These are phyloP conservation scores for Lasiodiplodia sp. DNA, from an alignment of 2,329 filamentous ascomycete genomes.

Conservation along the genomic window DNA sequence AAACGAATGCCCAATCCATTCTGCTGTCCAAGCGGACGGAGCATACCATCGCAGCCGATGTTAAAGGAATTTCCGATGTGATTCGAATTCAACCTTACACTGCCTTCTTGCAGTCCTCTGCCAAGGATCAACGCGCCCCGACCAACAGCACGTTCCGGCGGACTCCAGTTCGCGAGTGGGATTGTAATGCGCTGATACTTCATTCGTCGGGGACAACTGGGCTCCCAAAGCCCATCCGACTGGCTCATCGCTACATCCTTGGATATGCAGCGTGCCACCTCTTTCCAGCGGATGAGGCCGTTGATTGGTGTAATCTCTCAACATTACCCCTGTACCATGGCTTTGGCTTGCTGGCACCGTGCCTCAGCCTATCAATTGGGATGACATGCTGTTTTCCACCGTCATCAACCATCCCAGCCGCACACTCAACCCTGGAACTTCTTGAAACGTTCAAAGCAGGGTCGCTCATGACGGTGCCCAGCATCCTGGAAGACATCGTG, in stretches of 20 bases:
- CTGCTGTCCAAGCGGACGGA: constrained; percentile 6
- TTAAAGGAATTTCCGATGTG: neutral
- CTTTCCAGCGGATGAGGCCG: neutral
- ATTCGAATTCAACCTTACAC: neutral
- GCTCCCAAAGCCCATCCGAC: constrained; percentile 46
- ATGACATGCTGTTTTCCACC: constrained; percentile 41
- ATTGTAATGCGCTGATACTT: constrained; percentile 29
- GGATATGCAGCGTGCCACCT: constrained; percentile 39
- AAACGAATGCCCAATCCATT: neutral
- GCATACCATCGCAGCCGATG: neutral
- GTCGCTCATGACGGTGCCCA: constrained; percentile 47
- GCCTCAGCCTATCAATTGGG: constrained; percentile 41
- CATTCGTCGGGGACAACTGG: constrained; percentile 49
- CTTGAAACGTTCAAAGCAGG: constrained; percentile 33
- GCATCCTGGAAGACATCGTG: constrained; percentile 45
- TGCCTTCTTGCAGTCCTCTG: neutral
- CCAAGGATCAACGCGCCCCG: neutral
- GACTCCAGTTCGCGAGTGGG: neutral
- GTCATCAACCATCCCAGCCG: constrained; percentile 36
- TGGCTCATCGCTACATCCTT: constrained; percentile 41
- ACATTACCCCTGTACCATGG: constrained; percentile 48
- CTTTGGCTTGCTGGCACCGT: constrained; percentile 44
- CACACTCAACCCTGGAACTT: constrained; percentile 37
- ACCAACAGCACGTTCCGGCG: no score
- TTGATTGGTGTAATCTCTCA: constrained; percentile 41